These are phyloP conservation scores for Echria macrotheca DNA, from an alignment of 495 filamentous ascomycete species.

Conservation along the genomic window DNA sequence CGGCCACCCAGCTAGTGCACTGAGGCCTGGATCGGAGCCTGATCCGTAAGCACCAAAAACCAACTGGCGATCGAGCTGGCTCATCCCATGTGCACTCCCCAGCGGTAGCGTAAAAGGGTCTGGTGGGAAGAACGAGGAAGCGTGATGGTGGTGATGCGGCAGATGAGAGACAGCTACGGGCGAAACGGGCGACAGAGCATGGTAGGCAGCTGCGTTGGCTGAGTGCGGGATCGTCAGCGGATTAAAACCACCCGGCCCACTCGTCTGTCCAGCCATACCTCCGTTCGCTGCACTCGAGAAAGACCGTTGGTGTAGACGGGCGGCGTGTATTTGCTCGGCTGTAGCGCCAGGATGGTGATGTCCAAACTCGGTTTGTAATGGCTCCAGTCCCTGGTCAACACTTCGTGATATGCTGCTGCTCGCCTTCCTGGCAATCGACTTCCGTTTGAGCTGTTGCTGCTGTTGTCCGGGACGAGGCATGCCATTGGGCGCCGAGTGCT, in stretches of 20 bases:
- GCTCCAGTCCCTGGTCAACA: slow-evolving; percentile 35
- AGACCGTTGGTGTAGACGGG: slow-evolving; percentile 34
- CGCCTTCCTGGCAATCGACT: slow-evolving; percentile 38
- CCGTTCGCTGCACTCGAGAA: slow-evolving; percentile 25
- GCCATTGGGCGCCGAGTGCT: slow-evolving; percentile 25
- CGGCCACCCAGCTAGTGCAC: slow-evolving; percentile 20
- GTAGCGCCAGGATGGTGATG: slow-evolving; percentile 26
- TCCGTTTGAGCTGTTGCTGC: slow-evolving; percentile 35
- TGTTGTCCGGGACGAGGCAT: slow-evolving; percentile 23
- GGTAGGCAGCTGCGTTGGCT: slow-evolving; percentile 34
- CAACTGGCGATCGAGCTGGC: slow-evolving; percentile 69
- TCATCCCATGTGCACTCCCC: slow-evolving; percentile 34
- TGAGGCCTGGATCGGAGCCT: slow-evolving; percentile 16
- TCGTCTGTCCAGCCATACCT: slow-evolving; percentile 30
- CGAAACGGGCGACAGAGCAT: slow-evolving; percentile 42
- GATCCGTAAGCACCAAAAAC: slow-evolving; percentile 71
- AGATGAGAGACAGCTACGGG: slow-evolving; percentile 36
- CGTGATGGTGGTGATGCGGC: slow-evolving; percentile 29
- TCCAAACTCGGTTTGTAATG: slow-evolving; percentile 35
- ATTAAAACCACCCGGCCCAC: slow-evolving; percentile 35
- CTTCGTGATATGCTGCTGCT: slow-evolving; percentile 34
- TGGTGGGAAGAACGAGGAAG: slow-evolving; percentile 41
- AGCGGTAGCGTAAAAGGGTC: slow-evolving; percentile 38
- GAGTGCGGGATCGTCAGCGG: slow-evolving; percentile 32
- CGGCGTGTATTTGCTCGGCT: slow-evolving; percentile 28